Conservation (phyloP, 108 stramenopile genomes). For the Conticribra weissflogii region DNA sequence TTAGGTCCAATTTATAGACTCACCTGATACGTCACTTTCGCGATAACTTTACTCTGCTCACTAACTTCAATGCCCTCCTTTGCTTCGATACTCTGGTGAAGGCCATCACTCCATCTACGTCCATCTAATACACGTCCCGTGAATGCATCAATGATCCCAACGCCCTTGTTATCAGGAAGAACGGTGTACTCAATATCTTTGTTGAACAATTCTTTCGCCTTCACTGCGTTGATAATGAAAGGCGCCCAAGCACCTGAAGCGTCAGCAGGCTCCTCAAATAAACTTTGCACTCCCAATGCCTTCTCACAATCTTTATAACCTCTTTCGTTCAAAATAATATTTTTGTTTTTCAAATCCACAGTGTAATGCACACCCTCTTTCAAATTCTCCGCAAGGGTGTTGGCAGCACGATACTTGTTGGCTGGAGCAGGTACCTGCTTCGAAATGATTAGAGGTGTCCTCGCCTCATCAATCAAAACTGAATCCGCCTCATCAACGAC, state of each 20-base stretch:
- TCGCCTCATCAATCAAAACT: constrained; percentile 95
- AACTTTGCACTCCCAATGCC: constrained; percentile 80
- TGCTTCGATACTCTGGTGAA: constrained; percentile 96
- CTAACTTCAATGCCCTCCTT: constrained; percentile 92
- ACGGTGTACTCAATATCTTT: constrained; percentile 91
- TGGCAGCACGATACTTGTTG: constrained; percentile 81
- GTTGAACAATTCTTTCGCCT: constrained; percentile 93
- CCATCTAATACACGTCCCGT: constrained; percentile 96
- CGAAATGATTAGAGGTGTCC: constrained; percentile 95
- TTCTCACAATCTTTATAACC: constrained; percentile 89
- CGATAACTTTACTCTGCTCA: constrained; percentile 91
- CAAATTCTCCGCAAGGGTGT: constrained; percentile 77
- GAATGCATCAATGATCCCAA: constrained; percentile 94
- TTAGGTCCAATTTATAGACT: no score
- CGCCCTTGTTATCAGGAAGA: constrained; percentile 58
- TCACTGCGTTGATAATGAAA: constrained; percentile 88
- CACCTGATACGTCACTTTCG: constrained; percentile 96
- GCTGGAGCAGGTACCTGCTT: constrained; percentile 88
- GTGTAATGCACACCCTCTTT: constrained; percentile 88
- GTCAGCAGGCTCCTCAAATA: constrained; percentile 82
- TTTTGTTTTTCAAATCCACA: constrained; percentile 93
- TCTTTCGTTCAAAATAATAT: constrained; percentile 82
- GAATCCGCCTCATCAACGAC: constrained; percentile 97
- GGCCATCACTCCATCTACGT: constrained; percentile 93
- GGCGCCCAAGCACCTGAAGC: constrained; percentile 88